Conservation (phyloP, 106 monocot genomes). For the Apostasia ramifera region DNA sequence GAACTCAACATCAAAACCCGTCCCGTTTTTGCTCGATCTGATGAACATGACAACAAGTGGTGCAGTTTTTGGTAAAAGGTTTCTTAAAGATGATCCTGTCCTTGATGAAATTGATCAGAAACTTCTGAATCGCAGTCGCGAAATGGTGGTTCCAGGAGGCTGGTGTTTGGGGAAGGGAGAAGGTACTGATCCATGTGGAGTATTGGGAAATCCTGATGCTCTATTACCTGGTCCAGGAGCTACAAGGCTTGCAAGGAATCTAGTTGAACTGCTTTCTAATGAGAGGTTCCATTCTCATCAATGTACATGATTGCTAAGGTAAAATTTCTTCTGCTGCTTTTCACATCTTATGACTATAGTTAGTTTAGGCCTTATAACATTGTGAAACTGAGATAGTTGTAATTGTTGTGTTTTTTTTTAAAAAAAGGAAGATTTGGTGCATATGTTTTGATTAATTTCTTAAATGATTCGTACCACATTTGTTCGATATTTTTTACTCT, state of each 20-base stretch:
- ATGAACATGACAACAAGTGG: conserved; percentile 48
- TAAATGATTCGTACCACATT: too few relatives aligned
- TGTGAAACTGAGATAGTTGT: too few relatives aligned
- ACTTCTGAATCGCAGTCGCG: conserved; percentile 36
- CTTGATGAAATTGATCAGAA: conserved; percentile 64
- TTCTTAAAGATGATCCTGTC: conserved; percentile 36
- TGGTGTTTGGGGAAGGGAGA: conserved; percentile 65
- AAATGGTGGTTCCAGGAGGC: conserved; percentile 51
- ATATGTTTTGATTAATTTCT: too few relatives aligned
- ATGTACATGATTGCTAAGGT: conserved; percentile 43
- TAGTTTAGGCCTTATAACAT: too few relatives aligned
- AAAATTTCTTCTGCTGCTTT: too few relatives aligned
- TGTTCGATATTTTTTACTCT: too few relatives aligned
- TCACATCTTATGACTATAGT: too few relatives aligned
- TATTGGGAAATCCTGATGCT: conserved; percentile 52
- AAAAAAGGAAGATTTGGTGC: too few relatives aligned
- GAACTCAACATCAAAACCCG: conserved; percentile 19
- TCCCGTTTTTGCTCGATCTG: conserved; percentile 24
- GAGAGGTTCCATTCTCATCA: conserved; percentile 32
- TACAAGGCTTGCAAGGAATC: conserved; percentile 36
- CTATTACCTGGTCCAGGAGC: conserved; percentile 63
- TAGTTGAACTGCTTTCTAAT: conserved; percentile 39
- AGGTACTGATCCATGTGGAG: conserved; percentile 42
- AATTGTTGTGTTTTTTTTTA: too few relatives aligned
- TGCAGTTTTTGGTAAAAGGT: conserved; percentile 53